A percentile compares a stretch with the other conserved stretches of the same genome.
phyloP scores from a whole-genome alignment of 2,329 filamentous ascomycete genomes.

The Cladosporium austrohemisphaericum region DNA sequence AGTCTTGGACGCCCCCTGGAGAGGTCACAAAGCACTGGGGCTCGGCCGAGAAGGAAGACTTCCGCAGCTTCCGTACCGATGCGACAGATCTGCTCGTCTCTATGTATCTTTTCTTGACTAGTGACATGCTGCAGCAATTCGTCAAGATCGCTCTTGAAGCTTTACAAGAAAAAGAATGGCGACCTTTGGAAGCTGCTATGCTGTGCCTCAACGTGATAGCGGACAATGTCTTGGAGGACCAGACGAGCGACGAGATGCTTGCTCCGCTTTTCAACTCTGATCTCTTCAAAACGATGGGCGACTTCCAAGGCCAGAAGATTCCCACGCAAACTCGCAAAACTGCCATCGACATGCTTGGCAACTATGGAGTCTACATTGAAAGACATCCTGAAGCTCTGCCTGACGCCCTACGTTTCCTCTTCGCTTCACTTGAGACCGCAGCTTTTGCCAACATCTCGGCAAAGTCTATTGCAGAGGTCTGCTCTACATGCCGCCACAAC shows the following conservation, averaged over 20 bases:
- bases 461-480: constrained; percentile 69
- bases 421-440: constrained; percentile 61
- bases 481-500: constrained; percentile 67
- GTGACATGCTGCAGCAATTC: constrained; percentile 45
- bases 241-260: constrained; percentile 57
- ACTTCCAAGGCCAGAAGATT: constrained; percentile 42
- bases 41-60: constrained; percentile 62
- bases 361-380: constrained; percentile 74
- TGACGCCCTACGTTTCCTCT: constrained; percentile 68
- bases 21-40: constrained; percentile 62
- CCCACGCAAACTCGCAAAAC: constrained; percentile 64
- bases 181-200: constrained; percentile 50
- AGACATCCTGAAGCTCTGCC: constrained; percentile 64
- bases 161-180: constrained; percentile 43
- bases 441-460: constrained; percentile 64
- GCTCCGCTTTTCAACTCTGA: constrained; percentile 61
- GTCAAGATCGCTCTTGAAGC: constrained; percentile 42
- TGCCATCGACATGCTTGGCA: constrained; percentile 65
- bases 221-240: constrained; percentile 60
- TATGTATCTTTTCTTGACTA: constrained; percentile 56
- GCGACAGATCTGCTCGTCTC: constrained; percentile 74
- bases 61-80: constrained; percentile 71
- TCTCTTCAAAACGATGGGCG: constrained; percentile 50
- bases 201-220: constrained; percentile 64
- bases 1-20: constrained; percentile 53